Percentiles rank a stretch among this genome's conserved stretches.
Evolutionary conservation across 495 filamentous ascomycete species (phyloP).

Genomic region (Neurospora sp.): DNA sequence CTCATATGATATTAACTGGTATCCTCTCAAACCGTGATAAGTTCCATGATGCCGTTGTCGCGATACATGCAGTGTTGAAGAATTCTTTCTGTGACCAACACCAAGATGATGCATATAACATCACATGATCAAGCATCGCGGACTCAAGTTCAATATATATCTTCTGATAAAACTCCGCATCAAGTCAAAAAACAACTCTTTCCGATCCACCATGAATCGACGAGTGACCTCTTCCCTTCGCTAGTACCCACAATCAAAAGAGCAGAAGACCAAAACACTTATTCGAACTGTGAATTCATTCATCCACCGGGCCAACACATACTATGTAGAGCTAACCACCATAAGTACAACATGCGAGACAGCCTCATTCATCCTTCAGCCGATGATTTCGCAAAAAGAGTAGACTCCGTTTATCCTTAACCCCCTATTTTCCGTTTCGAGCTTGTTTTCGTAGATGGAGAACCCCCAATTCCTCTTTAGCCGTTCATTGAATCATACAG

Average conservation of each 20-base stretch:
- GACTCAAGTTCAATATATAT: background rate
- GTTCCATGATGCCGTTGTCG: too few species aligned
- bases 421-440: background rate
- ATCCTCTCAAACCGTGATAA: too few species aligned
- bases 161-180: background rate
- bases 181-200: background rate
- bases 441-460: conserved; percentile 1
- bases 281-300: background rate
- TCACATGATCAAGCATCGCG: background rate
- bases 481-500: conserved; percentile 11
- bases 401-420: conserved; percentile 1
- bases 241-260: background rate
- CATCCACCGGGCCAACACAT: background rate
- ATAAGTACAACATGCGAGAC: background rate
- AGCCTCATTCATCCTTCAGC: background rate
- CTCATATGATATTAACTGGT: background rate
- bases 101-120: background rate
- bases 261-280: background rate
- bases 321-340: background rate
- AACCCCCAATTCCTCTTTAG: background rate
- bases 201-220: background rate
- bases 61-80: background rate
- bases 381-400: background rate
- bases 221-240: background rate
- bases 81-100: background rate